phyloP scores from a whole-genome alignment of 805 yeast genomes.

The Ogataea pignaliae region DNA sequence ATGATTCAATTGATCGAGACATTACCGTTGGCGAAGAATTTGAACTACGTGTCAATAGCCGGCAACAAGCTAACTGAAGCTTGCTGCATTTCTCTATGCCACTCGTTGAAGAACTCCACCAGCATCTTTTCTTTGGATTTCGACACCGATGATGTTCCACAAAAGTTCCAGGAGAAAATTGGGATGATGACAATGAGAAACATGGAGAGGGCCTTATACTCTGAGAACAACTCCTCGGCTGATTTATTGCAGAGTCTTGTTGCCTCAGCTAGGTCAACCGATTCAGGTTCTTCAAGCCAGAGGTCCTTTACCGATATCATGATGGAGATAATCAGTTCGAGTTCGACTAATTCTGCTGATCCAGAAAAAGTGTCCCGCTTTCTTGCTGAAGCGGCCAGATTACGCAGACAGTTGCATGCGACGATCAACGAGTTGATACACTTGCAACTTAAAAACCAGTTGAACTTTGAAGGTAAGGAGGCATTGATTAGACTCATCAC shows the following conservation, averaged over 20 bases:
- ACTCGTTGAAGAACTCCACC: constrained; percentile 61
- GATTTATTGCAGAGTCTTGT: background rate
- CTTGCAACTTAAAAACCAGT: constrained; percentile 48
- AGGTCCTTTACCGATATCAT: constrained; percentile 21
- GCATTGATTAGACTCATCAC: constrained; percentile 62
- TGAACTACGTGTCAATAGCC: constrained; percentile 64
- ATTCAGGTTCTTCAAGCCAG: background rate
- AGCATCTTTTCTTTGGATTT: constrained; percentile 66
- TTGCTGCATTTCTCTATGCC: constrained; percentile 60
- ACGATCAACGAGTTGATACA: constrained; percentile 54
- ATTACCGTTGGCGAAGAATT: constrained; percentile 59
- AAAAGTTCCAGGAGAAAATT: constrained; percentile 60
- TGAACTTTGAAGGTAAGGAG: constrained; percentile 71
- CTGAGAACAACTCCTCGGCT: constrained; percentile 2
- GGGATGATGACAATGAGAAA: constrained; percentile 81
- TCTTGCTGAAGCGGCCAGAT: constrained; percentile 36
- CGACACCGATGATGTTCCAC: constrained; percentile 59
- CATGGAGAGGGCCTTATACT: constrained; percentile 56
- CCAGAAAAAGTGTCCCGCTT: constrained; percentile 19
- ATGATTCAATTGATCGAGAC: constrained; percentile 61
- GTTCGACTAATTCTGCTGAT: constrained; percentile 7
- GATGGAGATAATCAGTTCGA: constrained; percentile 16
- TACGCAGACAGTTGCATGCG: constrained; percentile 40
- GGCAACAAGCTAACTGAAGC: constrained; percentile 61
- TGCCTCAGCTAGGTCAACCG: constrained; percentile 1